Evolutionary conservation across 441 rosid species (phyloP), one percentile per base, ranked within the genome.

Genomic region (Pelargonium citronellum): DNA sequence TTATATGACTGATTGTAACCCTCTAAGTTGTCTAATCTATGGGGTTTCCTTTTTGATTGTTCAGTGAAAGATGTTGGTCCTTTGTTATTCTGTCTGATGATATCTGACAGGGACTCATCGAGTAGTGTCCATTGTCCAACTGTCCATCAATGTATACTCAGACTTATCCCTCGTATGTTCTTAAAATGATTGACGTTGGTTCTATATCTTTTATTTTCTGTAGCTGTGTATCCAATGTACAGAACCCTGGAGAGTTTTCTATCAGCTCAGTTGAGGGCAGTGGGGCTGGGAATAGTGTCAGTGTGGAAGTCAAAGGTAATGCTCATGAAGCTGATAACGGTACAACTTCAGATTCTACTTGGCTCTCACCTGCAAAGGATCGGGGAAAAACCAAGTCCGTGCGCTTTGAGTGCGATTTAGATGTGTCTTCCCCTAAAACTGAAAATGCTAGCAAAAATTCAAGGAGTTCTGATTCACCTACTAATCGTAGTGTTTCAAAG

Each of bases 351-450:
- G 74, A 58, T 72, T 60, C 78, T 51, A 69, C 78, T 15, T 63
- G 73, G 74, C 41, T 69, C 72, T 76, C 82, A 30, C 79, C 82
- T 57, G 61, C 79, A 73, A 75, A 80, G 37, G 53, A 78, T 41
- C 85, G 63, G 12, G 63, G 70, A 62, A 87, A 79, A 83, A 84
- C 64, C 74, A 91, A 86, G 80, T 86, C 87, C 0, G 99, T 95
- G 67, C 87, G 85, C 47, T 94, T 91, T 79, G 88, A 91, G 63
- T 84, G 89, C 61, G 84, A 82, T 55, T 37, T 78, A 72, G 93
- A 84, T 69, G 78, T 73, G 17, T 78, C 82, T 76, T 73, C 80
- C 13, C 75, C 83, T 41, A 83, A 61, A 62, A 76, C 84, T 55
- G 87, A 81, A 70, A 73, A 72, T 69, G 57, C 30, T 24, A 75